Evolutionary conservation across 2,329 filamentous ascomycete species (phyloP).

Genomic region (Beauveria asiatica): DNA sequence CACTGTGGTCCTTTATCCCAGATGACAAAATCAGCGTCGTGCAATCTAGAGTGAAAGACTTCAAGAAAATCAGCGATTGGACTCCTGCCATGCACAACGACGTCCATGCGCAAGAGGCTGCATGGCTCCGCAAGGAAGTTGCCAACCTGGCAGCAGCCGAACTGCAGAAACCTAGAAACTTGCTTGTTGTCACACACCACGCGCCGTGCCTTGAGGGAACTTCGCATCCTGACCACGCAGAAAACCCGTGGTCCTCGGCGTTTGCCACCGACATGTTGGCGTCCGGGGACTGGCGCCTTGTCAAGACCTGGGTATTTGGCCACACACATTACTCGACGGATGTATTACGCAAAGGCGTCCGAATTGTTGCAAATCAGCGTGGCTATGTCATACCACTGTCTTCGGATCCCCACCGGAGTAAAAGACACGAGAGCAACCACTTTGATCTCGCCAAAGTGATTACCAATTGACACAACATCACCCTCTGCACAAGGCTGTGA

Average conservation of each 20-base stretch:
- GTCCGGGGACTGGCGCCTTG: slow-evolving; percentile 22
- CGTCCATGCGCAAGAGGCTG: slow-evolving; percentile 36
- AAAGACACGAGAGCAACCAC: background rate
- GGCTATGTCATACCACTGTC: slow-evolving; percentile 25
- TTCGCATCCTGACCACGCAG: slow-evolving; percentile 38
- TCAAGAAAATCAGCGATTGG: slow-evolving; percentile 45
- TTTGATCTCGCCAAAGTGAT: background rate
- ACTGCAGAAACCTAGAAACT: slow-evolving; percentile 14
- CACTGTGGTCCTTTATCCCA: slow-evolving; percentile 40
- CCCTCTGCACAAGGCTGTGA: too few species aligned
- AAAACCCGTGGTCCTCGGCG: slow-evolving; percentile 37
- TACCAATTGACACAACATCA: background rate
- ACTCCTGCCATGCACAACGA: slow-evolving; percentile 39
- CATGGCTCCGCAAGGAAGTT: slow-evolving; percentile 40
- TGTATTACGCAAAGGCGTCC: slow-evolving; percentile 23
- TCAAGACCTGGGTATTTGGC: slow-evolving; percentile 38
- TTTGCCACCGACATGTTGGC: slow-evolving; percentile 42
- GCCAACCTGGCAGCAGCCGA: slow-evolving; percentile 14
- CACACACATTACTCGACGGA: slow-evolving; percentile 39
- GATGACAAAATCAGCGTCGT: slow-evolving; percentile 30
- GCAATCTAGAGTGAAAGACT: slow-evolving; percentile 41
- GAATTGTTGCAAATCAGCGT: slow-evolving; percentile 37
- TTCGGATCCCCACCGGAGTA: background rate
- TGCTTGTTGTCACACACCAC: slow-evolving; percentile 50
- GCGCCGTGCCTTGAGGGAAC: slow-evolving; percentile 42